A percentile compares a stretch with the other conserved stretches of the same genome.
Conservation (phyloP, 805 yeast species). For the Priceomyces carsonii region DNA sequence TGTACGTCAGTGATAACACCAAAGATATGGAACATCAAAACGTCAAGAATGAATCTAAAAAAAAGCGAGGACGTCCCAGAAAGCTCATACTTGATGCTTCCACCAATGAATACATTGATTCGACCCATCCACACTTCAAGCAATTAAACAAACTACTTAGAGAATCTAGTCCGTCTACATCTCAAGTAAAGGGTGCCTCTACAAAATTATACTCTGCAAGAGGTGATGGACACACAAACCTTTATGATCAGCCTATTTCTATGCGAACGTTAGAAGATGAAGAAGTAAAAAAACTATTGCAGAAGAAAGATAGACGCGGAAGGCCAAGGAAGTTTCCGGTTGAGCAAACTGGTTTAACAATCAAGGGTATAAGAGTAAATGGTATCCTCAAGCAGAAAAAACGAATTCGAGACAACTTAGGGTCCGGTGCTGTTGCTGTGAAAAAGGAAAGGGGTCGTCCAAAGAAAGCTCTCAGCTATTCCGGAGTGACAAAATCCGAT, state of each 20-base stretch:
- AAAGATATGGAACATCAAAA: no score
- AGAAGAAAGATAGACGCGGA: constrained; percentile 47
- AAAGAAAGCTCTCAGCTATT: constrained; percentile 7
- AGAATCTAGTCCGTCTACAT: constrained; percentile 8
- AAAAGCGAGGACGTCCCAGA: constrained; percentile 44
- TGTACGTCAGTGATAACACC: no score
- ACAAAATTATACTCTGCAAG: not conserved
- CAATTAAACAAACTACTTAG: constrained; percentile 31
- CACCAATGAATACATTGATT: constrained; percentile 41
- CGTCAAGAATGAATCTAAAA: constrained; percentile 17
- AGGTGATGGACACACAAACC: constrained; percentile 16
- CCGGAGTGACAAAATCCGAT: constrained; percentile 2
- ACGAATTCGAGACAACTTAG: constrained; percentile 5
- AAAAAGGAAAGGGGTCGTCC: constrained; percentile 16
- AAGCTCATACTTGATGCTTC: constrained; percentile 42
- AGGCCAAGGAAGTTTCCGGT: constrained; percentile 52
- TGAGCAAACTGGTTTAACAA: constrained; percentile 46
- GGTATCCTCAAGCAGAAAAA: constrained; percentile 27
- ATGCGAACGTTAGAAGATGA: constrained; percentile 30
- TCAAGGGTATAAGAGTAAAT: constrained; percentile 42
- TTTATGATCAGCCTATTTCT: constrained; percentile 30
- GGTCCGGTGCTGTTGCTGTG: constrained; percentile 7
- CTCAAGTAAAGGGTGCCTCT: not conserved
- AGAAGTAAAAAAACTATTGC: constrained; percentile 34
- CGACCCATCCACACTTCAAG: constrained; percentile 42